A percentile compares a stretch with the other conserved stretches of the same genome.
Conservation (phyloP, 139 green algal genomes). For the Deuterostichococcus epilithicus region DNA sequence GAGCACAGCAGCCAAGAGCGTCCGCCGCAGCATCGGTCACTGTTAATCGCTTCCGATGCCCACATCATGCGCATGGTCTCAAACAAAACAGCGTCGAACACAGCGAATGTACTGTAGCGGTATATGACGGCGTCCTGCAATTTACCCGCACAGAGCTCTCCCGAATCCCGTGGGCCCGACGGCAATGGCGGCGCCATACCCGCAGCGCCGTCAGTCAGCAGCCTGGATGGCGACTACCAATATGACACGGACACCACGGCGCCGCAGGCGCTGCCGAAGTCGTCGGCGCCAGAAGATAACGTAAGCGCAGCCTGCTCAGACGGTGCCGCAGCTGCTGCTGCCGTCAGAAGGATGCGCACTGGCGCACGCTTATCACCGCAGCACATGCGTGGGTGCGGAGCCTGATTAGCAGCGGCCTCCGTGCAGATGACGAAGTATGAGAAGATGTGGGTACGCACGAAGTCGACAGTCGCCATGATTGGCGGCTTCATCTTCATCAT, state of each 20-base stretch:
- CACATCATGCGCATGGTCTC: no score
- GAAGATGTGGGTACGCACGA: slow-evolving; percentile 39
- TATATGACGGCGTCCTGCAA: no score
- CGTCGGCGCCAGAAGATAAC: not conserved
- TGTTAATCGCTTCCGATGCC: no score
- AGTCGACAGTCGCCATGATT: slow-evolving; percentile 76
- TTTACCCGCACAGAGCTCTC: not conserved
- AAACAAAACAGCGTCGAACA: no score
- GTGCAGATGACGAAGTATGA: slow-evolving; percentile 8
- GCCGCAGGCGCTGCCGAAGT: not conserved
- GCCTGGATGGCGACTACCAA: not conserved
- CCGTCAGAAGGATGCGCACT: no score
- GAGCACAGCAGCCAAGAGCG: no score
- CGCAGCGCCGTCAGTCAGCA: not conserved
- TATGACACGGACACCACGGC: not conserved
- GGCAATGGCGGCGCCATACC: not conserved
- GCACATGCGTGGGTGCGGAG: not conserved
- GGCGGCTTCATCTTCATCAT: slow-evolving; percentile 64
- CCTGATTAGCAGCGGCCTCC: not conserved
- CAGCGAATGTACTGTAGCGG: no score
- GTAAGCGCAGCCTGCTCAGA: no score
- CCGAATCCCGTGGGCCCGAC: no score
- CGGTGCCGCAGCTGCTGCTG: no score
- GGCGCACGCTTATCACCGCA: no score
- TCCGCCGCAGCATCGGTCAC: no score